These are phyloP conservation scores for Suillus americanus DNA, from an alignment of 768 basidiomycete genomes.

Conservation along the genomic window DNA sequence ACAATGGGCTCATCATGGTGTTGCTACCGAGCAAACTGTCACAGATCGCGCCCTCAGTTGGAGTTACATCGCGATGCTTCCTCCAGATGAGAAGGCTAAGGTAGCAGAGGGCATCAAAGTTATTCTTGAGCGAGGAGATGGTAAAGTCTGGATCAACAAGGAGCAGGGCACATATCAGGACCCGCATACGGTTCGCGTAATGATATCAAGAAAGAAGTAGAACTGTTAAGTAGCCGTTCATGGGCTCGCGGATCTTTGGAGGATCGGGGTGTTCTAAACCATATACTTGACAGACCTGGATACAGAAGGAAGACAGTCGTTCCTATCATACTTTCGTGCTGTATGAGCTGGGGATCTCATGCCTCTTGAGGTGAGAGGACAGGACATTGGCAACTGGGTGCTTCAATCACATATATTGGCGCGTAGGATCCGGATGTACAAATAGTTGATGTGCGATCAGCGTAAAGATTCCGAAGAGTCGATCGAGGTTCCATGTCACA, in stretches of 20 bases:
- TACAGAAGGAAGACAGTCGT: background rate
- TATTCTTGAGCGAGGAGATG: slow-evolving; percentile 62
- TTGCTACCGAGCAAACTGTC: slow-evolving; percentile 53
- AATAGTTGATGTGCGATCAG: too few species aligned
- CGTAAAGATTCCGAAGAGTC: too few species aligned
- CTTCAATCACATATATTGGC: too few species aligned
- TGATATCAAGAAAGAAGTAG: slow-evolving; percentile 48
- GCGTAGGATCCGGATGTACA: too few species aligned
- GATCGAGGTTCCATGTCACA: too few species aligned
- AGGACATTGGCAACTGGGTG: too few species aligned
- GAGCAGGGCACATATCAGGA: slow-evolving; percentile 73
- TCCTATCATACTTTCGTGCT: background rate
- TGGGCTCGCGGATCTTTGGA: background rate
- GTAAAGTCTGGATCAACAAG: slow-evolving; percentile 75
- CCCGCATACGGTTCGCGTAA: slow-evolving; percentile 68
- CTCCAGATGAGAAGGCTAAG: slow-evolving; percentile 52
- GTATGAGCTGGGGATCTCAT: background rate
- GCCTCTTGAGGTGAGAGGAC: too few species aligned
- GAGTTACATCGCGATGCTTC: slow-evolving; percentile 75
- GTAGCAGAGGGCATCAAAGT: slow-evolving; percentile 50
- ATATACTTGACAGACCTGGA: background rate
- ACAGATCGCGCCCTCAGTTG: slow-evolving; percentile 76
- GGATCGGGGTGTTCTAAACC: background rate
- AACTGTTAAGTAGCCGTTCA: background rate
- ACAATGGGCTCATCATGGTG: slow-evolving; percentile 50